Evolutionary conservation across 1,139 yeast species (phyloP), one percentile per base, ranked within the genome.

Genomic region (Hemisphaericaspora subhashii): DNA sequence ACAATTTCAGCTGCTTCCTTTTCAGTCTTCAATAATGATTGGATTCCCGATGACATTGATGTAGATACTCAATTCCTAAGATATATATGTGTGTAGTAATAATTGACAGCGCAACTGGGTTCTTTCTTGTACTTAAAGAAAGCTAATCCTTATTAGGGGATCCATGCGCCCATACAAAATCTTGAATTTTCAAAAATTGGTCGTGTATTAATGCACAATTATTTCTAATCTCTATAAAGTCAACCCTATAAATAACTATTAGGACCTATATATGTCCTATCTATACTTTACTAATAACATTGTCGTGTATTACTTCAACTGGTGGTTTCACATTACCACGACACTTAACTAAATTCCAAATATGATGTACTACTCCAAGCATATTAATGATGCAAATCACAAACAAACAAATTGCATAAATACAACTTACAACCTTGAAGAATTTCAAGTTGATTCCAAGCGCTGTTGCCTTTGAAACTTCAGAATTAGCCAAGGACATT

Each of bases 1-100:
- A 92, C 98, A 50, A 90, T 86, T 56, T 84, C 94, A 52, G 95
- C 97, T 16, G 98, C 98, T 57, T 88, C 94, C 68, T 86, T 88
- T 71, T 92, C 98, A 42, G 98, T 95, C 73, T 83, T 63, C 43
- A 64, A 61, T 39, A 64, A 62, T 39, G 67, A 64, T 56, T 64
- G 68, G 41, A 64, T 63, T 36, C 69, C 69, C 33, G 68, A 60
- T 27, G 68, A 63, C 68, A 63, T 63, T 22, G 32, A 5, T 33
- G 4, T 16, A n/a, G 12, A 12, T 21, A 9, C 11, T 32, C 16
- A 28, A 14, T 21, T 3, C n/a, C n/a, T n/a, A n/a, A n/a, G n/a
- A 12, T 20, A 7, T 16, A 14, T 20, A 20, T 5, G 5, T 6
- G 8, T 20, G 22, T 20, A 20, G 22, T 20, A 5, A 6, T 20